A percentile compares a stretch with the other conserved stretches of the same genome.
These are phyloP conservation scores for Baudoinia panamericana DNA, from an alignment of 495 filamentous ascomycete species.

Conservation along the genomic window DNA sequence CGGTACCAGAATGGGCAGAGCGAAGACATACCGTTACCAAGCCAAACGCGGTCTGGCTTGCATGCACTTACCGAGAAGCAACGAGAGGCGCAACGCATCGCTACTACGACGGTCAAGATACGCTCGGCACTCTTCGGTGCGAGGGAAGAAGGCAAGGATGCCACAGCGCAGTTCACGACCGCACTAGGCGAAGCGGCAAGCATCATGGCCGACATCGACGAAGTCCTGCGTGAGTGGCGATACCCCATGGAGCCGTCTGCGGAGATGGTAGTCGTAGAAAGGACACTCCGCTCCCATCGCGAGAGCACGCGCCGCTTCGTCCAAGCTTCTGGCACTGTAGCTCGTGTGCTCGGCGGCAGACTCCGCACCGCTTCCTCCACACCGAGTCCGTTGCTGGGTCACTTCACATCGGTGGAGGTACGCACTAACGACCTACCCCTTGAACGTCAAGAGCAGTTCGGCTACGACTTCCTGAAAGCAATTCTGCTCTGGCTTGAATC, in stretches of 20 bases:
- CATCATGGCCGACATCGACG: conserved; percentile 42
- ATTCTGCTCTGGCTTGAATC: conserved; percentile 51
- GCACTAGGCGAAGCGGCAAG: conserved; percentile 38
- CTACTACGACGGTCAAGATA: conserved; percentile 43
- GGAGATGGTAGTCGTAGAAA: conserved; percentile 42
- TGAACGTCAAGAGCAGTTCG: conserved; percentile 36
- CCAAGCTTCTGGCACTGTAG: conserved; percentile 52
- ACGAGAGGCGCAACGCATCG: conserved; percentile 40
- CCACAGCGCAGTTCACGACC: conserved; percentile 33
- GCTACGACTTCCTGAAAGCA: conserved; percentile 54
- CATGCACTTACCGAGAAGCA: conserved; percentile 33
- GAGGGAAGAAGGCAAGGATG: conserved; percentile 23
- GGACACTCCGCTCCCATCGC: conserved; percentile 44
- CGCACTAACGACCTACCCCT: conserved; percentile 37
- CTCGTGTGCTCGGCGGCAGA: conserved; percentile 40
- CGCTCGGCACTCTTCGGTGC: conserved; percentile 41
- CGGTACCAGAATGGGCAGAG: conserved; percentile 52
- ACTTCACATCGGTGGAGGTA: conserved; percentile 32
- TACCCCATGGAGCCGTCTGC: conserved; percentile 46
- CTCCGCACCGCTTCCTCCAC: conserved; percentile 28
- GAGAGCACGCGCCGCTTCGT: conserved; percentile 50
- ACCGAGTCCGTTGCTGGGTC: conserved; percentile 8
- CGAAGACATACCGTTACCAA: conserved; percentile 38
- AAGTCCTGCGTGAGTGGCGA: conserved; percentile 42
- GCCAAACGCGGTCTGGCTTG: conserved; percentile 6